These are phyloP conservation scores for Diaporthe velutina DNA, from an alignment of 2,329 filamentous ascomycete genomes.

Conservation along the genomic window DNA sequence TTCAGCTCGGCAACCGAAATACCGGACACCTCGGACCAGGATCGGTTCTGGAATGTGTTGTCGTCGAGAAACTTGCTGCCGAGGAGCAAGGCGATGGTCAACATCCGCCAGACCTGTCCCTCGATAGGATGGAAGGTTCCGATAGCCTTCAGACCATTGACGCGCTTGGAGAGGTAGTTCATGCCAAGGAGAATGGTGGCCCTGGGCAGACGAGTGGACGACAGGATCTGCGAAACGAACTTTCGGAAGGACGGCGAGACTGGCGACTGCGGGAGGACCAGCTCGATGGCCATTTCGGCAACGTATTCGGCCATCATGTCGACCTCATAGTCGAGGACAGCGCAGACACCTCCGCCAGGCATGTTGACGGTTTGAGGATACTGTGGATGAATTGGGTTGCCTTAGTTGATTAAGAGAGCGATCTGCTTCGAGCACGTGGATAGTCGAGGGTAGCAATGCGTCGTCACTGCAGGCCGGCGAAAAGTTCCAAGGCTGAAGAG, in stretches of 20 bases:
- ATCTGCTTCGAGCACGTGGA: conserved; percentile 58
- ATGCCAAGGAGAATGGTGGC: conserved; percentile 92
- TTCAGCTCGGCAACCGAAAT: conserved; percentile 89
- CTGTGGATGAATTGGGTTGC: conserved; percentile 42
- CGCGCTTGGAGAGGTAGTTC: conserved; percentile 87
- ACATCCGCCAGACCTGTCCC: conserved; percentile 86
- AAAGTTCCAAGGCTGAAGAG: conserved; percentile 54
- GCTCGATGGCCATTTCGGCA: conserved; percentile 82
- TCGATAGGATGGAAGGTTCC: conserved; percentile 70
- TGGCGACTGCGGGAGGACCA: conserved; percentile 64
- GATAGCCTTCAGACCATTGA: conserved; percentile 77
- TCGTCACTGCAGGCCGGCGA: conserved; percentile 45
- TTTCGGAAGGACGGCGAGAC: conserved; percentile 85
- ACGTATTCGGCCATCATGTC: conserved; percentile 97
- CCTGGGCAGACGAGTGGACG: conserved; percentile 88
- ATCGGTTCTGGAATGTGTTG: conserved; percentile 97
- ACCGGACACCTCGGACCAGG: conserved; percentile 95
- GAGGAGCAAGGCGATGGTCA: conserved; percentile 86
- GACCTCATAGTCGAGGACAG: conserved; percentile 96
- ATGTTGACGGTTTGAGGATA: conserved; percentile 59
- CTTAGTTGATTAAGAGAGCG: conserved; percentile 40
- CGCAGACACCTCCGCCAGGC: conserved; percentile 84
- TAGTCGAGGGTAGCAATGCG: conserved; percentile 45
- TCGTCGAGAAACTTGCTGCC: conserved; percentile 97
- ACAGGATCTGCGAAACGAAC: conserved; percentile 91